A percentile compares a stretch with the other conserved stretches of the same genome.
Conservation (phyloP, 345 rosid genomes). For the Cochlearia excelsa region DNA sequence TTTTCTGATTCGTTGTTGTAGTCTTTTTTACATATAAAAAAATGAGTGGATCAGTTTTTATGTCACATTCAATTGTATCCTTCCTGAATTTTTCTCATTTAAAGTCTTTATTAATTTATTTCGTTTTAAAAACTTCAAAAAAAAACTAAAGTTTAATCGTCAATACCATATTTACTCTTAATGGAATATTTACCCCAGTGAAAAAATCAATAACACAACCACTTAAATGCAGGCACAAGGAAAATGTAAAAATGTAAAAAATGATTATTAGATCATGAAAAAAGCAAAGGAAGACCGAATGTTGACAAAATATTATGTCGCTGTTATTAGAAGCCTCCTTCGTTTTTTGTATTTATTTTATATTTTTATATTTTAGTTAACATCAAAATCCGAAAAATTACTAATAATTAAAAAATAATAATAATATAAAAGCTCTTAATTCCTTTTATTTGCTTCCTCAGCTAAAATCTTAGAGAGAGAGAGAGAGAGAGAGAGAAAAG, state of each 20-base stretch:
- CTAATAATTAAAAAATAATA: not conserved
- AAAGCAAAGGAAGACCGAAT: slow-evolving; percentile 55
- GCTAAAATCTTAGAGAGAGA: slow-evolving; percentile 32
- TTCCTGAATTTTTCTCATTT: no score
- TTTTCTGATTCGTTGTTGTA: no score
- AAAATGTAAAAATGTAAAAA: slow-evolving; percentile 58
- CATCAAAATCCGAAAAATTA: slow-evolving; percentile 28
- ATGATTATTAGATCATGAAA: slow-evolving; percentile 5
- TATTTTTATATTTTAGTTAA: slow-evolving; percentile 42
- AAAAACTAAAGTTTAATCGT: no score
- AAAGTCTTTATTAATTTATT: no score
- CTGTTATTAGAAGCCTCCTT: slow-evolving; percentile 77
- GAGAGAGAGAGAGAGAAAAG: not conserved
- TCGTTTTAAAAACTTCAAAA: no score
- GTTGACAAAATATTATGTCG: slow-evolving; percentile 96
- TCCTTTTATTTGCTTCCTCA: slow-evolving; percentile 29
- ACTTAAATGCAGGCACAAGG: slow-evolving; percentile 17
- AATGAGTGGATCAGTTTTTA: no score
- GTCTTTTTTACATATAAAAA: no score
- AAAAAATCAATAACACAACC: not conserved
- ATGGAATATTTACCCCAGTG: not conserved
- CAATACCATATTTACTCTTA: not conserved
- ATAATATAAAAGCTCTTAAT: slow-evolving; percentile 25
- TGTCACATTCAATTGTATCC: no score
- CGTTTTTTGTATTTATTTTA: slow-evolving; percentile 65